Percentiles rank a stretch among this genome's conserved stretches.
Evolutionary conservation across 2,329 filamentous ascomycete species (phyloP).

Genomic region (Aspergillus pseudoglaucus): DNA sequence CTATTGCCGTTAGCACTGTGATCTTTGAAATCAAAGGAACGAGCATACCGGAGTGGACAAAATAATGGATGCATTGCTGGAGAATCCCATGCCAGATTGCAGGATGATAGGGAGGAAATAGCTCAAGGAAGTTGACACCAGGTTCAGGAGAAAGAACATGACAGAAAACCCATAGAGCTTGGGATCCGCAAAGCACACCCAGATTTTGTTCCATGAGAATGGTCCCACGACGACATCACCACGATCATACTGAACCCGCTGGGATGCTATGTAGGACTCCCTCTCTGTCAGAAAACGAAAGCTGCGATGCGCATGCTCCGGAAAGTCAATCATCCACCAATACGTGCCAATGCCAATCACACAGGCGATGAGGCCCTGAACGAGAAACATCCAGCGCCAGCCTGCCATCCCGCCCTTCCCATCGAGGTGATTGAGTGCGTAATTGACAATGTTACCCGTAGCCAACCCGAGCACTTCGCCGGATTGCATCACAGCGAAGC

Average conservation of each 20-base stretch:
- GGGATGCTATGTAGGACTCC: constrained; percentile 52
- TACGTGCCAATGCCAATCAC: constrained; percentile 56
- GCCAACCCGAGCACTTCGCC: constrained; percentile 61
- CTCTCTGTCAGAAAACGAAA: constrained; percentile 52
- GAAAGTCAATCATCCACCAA: constrained; percentile 67
- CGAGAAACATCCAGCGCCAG: constrained; percentile 65
- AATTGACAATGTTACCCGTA: constrained; percentile 62
- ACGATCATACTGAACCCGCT: constrained; percentile 55
- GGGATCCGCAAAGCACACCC: constrained; percentile 51
- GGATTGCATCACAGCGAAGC: constrained; percentile 59
- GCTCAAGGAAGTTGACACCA: constrained; percentile 58
- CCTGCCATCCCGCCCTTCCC: constrained; percentile 51
- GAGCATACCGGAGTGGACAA: constrained; percentile 51
- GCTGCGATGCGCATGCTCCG: constrained; percentile 53
- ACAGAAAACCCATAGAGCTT: constrained; percentile 61
- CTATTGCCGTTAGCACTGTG: constrained; percentile 8
- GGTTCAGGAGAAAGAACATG: constrained; percentile 61
- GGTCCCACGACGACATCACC: constrained; percentile 53
- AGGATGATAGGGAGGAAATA: constrained; percentile 61
- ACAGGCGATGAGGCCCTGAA: constrained; percentile 57
- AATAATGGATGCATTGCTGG: constrained; percentile 49
- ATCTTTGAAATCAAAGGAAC: not conserved
- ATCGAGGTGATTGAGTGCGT: constrained; percentile 58
- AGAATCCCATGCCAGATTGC: constrained; percentile 50
- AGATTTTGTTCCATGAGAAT: constrained; percentile 51